Evolutionary conservation across 768 basidiomycete genomes (phyloP).

Genomic region (Tremella yokohamensis): DNA sequence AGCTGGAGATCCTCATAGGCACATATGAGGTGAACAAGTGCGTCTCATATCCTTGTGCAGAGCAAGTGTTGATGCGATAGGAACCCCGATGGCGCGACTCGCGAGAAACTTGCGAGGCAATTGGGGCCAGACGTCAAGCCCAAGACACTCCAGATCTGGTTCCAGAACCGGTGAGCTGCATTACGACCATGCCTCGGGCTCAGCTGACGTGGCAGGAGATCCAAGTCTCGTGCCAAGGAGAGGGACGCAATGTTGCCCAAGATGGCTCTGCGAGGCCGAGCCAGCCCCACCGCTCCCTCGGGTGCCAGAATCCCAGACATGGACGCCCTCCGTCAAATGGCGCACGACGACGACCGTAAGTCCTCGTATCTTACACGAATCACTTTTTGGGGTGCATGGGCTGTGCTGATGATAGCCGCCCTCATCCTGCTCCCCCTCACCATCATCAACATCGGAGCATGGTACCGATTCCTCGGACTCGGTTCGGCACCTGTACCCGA

Average conservation of each 20-base stretch:
- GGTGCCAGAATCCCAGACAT: conserved; percentile 13
- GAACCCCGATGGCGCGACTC: conserved; percentile 33
- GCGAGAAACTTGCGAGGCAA: conserved; percentile 28
- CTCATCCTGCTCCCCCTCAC: conserved; percentile 32
- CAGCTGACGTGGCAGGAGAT: conserved; percentile 18
- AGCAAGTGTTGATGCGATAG: conserved; percentile 11
- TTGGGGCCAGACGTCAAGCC: conserved; percentile 31
- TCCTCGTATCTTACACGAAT: conserved; percentile 4
- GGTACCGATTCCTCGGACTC: conserved; percentile 42
- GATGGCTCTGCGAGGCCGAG: background rate
- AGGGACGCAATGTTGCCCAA: conserved; percentile 16
- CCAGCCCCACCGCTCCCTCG: background rate
- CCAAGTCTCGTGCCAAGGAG: conserved; percentile 40
- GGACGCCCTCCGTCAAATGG: conserved; percentile 23
- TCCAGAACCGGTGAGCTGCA: conserved; percentile 39
- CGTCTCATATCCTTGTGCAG: too few relatives aligned
- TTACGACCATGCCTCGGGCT: background rate
- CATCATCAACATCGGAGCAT: conserved; percentile 31
- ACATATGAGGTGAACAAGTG: conserved; percentile 40
- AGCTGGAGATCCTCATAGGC: conserved; percentile 37
- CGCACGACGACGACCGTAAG: conserved; percentile 33
- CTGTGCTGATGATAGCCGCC: conserved; percentile 7
- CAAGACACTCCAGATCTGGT: conserved; percentile 46
- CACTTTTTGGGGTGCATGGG: background rate
- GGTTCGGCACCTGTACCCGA: conserved; percentile 26